Evolutionary conservation across 192 early-diverging fungal genomes (phyloP), one percentile per base, ranked within the genome.

Genomic region (Borealophlyctis nickersoniae): DNA sequence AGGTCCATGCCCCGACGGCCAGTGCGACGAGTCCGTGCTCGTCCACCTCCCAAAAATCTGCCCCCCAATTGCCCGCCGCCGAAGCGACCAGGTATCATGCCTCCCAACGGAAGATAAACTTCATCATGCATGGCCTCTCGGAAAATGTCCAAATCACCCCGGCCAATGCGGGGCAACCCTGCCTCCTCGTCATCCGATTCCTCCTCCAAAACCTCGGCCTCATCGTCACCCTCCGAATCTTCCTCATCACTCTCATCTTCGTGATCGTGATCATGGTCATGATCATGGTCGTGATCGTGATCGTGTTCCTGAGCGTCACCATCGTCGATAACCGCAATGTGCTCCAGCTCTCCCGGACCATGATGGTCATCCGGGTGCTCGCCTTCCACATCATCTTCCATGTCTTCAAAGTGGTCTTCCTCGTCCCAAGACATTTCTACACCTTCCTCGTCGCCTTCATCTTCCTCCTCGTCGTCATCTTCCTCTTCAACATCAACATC

Each of bases 191-290:
- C 80, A 9, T 75, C 76, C 16, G 68, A 71, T 13, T 61, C 65
- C 39, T 72, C 73, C 23, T 71, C 56, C 49, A 73, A 60, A 2
- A 66, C 75, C 34, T 76, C 65, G 69, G 69, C 84, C 3, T 69
- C 76, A 50, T 88, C 88, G 36, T 80, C 88, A 2, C 85, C 87
- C 22, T 79, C 88, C 49, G 80, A 78, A 31, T 73, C 73, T 19
- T 77, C 66, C 19, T 85, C 81, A 19, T 81, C 82, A 26, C 76
- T 62, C 9, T 78, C 69, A 50, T 77, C 70, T n/a, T 77, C 73
- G 49, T 77, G 81, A 39, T 78, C 76, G 26, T 80, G 75, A 52
- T 76, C 77, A 55, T 82, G 82, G 31, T 84, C 79, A 49, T 70
- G 72, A n/a, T n/a, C 57, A 72, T 62, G 66, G 11, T 77, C 85